Base-by-base conservation (phyloP, 345 rosid genomes). In the Arabis hirsuta region DNA sequence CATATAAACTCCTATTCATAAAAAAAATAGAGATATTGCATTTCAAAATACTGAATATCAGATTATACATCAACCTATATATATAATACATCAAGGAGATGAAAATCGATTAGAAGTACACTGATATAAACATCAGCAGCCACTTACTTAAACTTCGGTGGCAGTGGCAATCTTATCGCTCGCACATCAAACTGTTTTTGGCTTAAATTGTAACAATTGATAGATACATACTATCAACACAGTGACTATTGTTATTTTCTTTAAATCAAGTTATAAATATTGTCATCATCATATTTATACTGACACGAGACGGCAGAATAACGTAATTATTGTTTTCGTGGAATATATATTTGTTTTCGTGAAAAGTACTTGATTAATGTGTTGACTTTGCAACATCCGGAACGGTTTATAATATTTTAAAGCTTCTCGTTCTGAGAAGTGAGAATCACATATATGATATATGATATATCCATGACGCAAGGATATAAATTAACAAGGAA, bases 341-440 rank as follows among this genome's bases (percentile, higher is more conserved):
- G 11, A 41, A 48, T 48, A 34, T 48, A 34, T 34, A 36, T 20
- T 47, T n/a, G 55, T 13, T 46, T 69, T 46, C 54, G 16, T 16
- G 16, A 16, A 32, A 43, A 68, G 14, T 45, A 45, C n/a, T 69
- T 70, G 66, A 11, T 70, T 48, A 24, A 39, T 16, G 45, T 59
- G 67, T 50, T 70, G 67, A 70, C 74, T 70, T 70, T 60, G 22
- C 34, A 26, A 47, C 6, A 51, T 50, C 52, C 19, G 12, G 32
- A 22, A 32, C 55, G 7, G 44, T 69, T 55, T 24, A 24, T 58
- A 46, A 45, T 22, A 58, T 10, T 42, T 26, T 32, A 0, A 26
- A 16, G 53, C 44, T 71, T 29, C 45, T 29, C 34, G 53, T 41
- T 71, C 47, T 50, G 24, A 16, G 42, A 60, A 52, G 45, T 50